Conservation (phyloP, 345 rosid genomes). For the Bruguiera sexangula region DNA sequence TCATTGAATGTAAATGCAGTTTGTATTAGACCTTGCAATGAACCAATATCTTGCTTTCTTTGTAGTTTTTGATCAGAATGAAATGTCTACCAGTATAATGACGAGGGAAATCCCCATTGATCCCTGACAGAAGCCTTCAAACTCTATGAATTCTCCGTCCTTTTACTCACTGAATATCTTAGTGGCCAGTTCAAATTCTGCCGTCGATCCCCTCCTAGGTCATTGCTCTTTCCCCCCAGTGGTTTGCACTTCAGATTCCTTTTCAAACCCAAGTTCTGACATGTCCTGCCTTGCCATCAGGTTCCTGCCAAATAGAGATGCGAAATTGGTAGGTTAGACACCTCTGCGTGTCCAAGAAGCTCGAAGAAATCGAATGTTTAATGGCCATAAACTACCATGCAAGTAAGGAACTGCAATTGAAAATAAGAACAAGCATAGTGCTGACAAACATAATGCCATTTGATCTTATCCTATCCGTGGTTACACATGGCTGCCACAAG, state of each 20-base stretch:
- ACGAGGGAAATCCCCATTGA: neutral
- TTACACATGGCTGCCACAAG: neutral
- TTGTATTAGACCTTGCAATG: neutral
- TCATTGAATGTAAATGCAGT: too few relatives aligned
- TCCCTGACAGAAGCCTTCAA: neutral
- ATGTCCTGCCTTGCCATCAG: conserved; percentile 90
- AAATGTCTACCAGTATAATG: neutral
- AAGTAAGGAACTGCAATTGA: neutral
- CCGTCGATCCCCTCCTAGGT: conserved; percentile 8
- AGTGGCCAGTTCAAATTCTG: conserved; percentile 5
- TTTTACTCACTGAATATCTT: neutral
- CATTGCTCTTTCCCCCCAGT: conserved; percentile 13
- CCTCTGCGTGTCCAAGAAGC: neutral
- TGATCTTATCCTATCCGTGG: neutral
- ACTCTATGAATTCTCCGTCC: neutral
- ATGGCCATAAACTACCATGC: too few relatives aligned
- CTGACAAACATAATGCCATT: too few relatives aligned
- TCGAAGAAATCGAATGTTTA: too few relatives aligned
- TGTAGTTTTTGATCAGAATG: neutral
- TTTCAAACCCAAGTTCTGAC: conserved; percentile 72
- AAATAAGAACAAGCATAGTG: neutral
- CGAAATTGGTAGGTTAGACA: neutral
- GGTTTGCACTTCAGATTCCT: conserved; percentile 37
- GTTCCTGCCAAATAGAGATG: conserved; percentile 46
- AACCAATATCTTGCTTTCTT: neutral